Base-by-base conservation (phyloP, 176 grass and related monocot genomes). In the Elymus sibiricus region DNA sequence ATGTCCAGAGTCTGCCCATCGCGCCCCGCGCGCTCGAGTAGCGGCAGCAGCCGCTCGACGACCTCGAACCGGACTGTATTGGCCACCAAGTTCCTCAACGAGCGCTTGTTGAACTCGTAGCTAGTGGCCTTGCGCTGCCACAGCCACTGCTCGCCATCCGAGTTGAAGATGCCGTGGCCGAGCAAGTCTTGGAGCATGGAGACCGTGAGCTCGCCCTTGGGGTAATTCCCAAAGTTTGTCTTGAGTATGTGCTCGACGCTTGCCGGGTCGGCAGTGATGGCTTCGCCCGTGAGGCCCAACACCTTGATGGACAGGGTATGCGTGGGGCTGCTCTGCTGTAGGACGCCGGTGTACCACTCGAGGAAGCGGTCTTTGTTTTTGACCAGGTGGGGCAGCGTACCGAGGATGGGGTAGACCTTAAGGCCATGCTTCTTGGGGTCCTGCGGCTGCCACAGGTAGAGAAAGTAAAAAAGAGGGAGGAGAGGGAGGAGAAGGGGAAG, bases 71-170 rank as follows among this genome's bases (percentile, higher is more conserved):
- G 89, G 86, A 77, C 19, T 69, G 43, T 17, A 16, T 79, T 28
- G 75, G 32, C 61, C 1, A 87, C 69, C 40, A 94, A 86, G 21
- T 72, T 76, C 9, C 82, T 14, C 5, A 94, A 84, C 11, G 92
- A 82, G 3, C 86, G 73, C 2, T 63, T 70, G 59, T 42, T 89
- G 83, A 94, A 87, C 64, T 91, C 86, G 40, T 91, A 71, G 83
- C 92, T 91, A 37, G 85, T 78, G 15, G 88, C 63, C 89, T 91
- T 94, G 49, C 92, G 89, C 87, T 94, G 89, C 11, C n/a, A 22
- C 66, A 64, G 8, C 65, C 65, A 68, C 31, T 37, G 3, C 1
- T 68, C 65, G 1, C 32, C 65, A 2, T 68, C 65, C 1, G 31
- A 68, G 65, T 68, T 68, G 65, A 37, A 68, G 31, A 68, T 68